Evolutionary conservation across 495 filamentous ascomycete genomes (phyloP).

Genomic region (Glutinoglossum americanum): DNA sequence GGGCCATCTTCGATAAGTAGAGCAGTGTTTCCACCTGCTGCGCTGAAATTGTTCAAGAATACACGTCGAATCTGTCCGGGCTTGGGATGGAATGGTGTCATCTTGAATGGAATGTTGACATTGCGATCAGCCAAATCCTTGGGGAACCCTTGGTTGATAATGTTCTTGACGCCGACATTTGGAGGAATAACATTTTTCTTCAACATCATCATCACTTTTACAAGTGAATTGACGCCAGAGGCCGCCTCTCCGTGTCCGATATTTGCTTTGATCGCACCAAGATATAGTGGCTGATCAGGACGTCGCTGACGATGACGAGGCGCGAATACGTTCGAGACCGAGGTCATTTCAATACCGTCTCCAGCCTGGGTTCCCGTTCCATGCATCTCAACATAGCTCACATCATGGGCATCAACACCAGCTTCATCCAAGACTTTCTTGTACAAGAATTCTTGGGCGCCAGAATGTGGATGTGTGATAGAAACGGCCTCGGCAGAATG

Average conservation of each 20-base stretch:
- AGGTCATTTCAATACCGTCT: slow-evolving; percentile 59
- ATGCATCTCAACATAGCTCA: slow-evolving; percentile 76
- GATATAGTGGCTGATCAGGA: slow-evolving; percentile 46
- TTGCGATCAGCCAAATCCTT: slow-evolving; percentile 12
- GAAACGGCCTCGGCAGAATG: slow-evolving; percentile 18
- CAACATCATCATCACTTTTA: slow-evolving; percentile 80
- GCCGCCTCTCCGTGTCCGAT: slow-evolving; percentile 80
- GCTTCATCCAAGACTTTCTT: slow-evolving; percentile 43
- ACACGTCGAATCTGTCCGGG: slow-evolving; percentile 20
- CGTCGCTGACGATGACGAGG: slow-evolving; percentile 41
- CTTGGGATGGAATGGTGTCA: slow-evolving; percentile 9
- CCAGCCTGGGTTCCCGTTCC: slow-evolving; percentile 48
- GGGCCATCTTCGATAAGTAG: slow-evolving; percentile 37
- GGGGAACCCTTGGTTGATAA: slow-evolving; percentile 21
- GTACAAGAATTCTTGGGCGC: slow-evolving; percentile 51
- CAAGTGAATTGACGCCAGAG: slow-evolving; percentile 60
- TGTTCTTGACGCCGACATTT: slow-evolving; percentile 20
- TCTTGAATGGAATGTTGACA: slow-evolving; percentile 17
- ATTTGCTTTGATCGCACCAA: slow-evolving; percentile 77
- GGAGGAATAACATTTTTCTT: slow-evolving; percentile 64
- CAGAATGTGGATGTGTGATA: slow-evolving; percentile 25
- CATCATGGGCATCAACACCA: slow-evolving; percentile 45
- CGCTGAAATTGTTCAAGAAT: slow-evolving; percentile 52
- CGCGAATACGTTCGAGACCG: slow-evolving; percentile 63
- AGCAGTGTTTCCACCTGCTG: slow-evolving; percentile 45